Evolutionary conservation across 257 asterid species (phyloP), one percentile per base, ranked within the genome.

Genomic region (Nicotiana sylvestris): DNA sequence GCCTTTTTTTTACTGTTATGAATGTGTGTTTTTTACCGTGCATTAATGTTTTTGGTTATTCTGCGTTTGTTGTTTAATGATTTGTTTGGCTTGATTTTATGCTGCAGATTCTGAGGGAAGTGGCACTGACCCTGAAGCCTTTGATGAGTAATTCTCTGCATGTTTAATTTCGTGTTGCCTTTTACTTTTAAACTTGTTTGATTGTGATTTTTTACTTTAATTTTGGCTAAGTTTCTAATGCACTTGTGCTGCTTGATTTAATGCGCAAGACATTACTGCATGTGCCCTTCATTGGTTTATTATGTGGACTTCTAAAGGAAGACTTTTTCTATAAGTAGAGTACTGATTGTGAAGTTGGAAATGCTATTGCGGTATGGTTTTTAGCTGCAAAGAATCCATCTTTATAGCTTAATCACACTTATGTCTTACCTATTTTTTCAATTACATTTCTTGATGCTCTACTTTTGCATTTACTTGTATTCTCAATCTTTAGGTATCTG

Each of bases 61-160:
- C 3, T 6, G 21, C 8, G 61, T 77, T 55, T 64, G 1, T 27
- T 37, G 60, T 81, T 81, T 77, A 57, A 65, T 62, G 35, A 39
- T 84, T 72, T 30, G 66, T 32, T 84, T 76, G 29, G 10, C 55
- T 72, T 65, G 46, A 51, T 61, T 83, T 33, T 6, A n/a, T 66
- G 3, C 83, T 83, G 56, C 85, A 87, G 90, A 87, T 86, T 86
- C 89, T 55, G 87, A 85, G 51, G 89, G 83, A 67, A 88, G 89
- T 68, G 90, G 90, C 43, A 85, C 89, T 61, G 90, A 86, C 55
- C 90, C 90, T 21, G 90, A 88, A 82, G 89, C 83, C 58, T 88
- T 84, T 82, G 88, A 84, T 53, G 90, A 88, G 90, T 88, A 82
- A 82, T 61, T n/a, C 68, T 81, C 65, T 87, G 90, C 88, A 83